These are phyloP conservation scores for Cadophora gregata DNA, from an alignment of 2,329 filamentous ascomycete species.

Conservation along the genomic window DNA sequence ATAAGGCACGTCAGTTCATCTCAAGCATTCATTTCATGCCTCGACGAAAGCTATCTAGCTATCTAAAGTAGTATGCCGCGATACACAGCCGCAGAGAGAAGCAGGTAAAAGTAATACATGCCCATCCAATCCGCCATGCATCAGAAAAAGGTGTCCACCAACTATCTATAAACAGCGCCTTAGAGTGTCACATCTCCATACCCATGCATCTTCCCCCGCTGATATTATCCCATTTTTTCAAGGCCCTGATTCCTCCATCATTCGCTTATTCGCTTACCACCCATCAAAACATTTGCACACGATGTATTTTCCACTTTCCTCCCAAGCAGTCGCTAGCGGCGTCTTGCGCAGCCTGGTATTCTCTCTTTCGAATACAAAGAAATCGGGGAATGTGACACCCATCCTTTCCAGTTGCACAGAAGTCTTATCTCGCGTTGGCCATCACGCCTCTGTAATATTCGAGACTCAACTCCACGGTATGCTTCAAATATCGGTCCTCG, in stretches of 20 bases:
- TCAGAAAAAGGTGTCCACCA: conserved; percentile 24
- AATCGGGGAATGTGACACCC: background rate
- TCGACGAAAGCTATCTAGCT: conserved; percentile 36
- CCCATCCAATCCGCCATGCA: conserved; percentile 18
- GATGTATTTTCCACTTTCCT: conserved; percentile 9
- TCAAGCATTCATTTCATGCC: conserved; percentile 37
- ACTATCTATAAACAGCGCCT: conserved; percentile 27
- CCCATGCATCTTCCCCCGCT: conserved; percentile 1
- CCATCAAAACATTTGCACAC: background rate
- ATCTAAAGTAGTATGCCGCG: background rate
- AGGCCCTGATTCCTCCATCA: conserved; percentile 19
- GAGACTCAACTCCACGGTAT: conserved; percentile 72
- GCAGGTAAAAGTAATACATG: background rate
- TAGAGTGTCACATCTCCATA: background rate
- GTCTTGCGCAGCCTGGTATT: background rate
- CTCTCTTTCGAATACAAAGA: conserved; percentile 2
- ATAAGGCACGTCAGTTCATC: conserved; percentile 20
- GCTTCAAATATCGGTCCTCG: conserved; percentile 72
- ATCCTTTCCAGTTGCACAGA: background rate
- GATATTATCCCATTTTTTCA: background rate
- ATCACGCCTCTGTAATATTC: conserved; percentile 61
- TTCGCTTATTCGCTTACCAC: conserved; percentile 37
- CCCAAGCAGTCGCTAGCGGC: conserved; percentile 1
- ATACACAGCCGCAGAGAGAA: background rate
- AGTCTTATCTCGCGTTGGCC: conserved; percentile 34